These are phyloP conservation scores for Umbelopsis sp. DNA, from an alignment of 192 early-diverging fungal species.

Conservation along the genomic window DNA sequence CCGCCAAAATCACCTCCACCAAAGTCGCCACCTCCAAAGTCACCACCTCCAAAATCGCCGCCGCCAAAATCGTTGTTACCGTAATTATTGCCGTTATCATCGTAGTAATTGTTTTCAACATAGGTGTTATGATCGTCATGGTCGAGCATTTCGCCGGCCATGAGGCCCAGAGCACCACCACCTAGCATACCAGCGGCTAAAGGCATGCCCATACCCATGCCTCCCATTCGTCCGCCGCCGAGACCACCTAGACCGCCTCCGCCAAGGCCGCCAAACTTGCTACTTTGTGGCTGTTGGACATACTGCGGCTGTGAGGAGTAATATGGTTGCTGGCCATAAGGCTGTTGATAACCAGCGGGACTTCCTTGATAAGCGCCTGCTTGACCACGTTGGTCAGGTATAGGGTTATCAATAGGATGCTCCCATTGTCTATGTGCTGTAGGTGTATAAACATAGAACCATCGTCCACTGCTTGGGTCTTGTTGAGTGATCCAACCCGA, in stretches of 20 bases:
- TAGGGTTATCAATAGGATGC: constrained; percentile 34
- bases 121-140: constrained; percentile 15
- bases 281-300: constrained; percentile 10
- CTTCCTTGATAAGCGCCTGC: constrained; percentile 6
- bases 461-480: constrained; percentile 29
- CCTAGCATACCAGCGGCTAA: constrained; percentile 26
- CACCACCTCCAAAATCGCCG: background rate
- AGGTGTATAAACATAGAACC: constrained; percentile 43
- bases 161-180: constrained; percentile 20
- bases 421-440: constrained; percentile 40
- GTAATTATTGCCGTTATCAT: constrained; percentile 12
- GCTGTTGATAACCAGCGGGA: constrained; percentile 25
- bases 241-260: constrained; percentile 15
- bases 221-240: constrained; percentile 19
- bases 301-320: constrained; percentile 23
- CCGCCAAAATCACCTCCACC: background rate
- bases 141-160: constrained; percentile 24
- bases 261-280: constrained; percentile 17
- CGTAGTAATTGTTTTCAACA: constrained; percentile 33
- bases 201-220: constrained; percentile 14
- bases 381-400: constrained; percentile 5
- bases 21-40: constrained; percentile 13
- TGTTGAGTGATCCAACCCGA: constrained; percentile 39
- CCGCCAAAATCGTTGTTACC: constrained; percentile 27
- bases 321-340: constrained; percentile 26